These are phyloP conservation scores for cucumber (Cucumis sativus) DNA, from an alignment of 306 rosid species.

Conservation along the genomic window DNA sequence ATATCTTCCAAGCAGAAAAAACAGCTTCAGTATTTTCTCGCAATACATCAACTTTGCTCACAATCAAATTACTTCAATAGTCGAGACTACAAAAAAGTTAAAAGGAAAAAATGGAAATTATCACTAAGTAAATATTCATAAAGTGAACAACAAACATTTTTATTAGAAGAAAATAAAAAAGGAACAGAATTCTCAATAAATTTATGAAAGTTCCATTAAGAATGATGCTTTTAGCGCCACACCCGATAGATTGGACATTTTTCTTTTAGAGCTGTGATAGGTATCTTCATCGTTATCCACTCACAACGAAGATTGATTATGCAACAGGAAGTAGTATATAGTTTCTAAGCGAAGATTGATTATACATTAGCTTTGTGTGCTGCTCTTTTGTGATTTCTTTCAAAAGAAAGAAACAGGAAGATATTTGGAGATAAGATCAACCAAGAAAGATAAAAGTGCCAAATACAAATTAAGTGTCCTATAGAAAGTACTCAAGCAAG, in stretches of 20 bases:
- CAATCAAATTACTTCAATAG: slow-evolving; percentile 51
- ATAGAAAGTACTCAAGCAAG: slow-evolving; percentile 21
- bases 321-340: background rate
- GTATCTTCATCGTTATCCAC: background rate
- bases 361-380: no score
- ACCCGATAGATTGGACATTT: background rate
- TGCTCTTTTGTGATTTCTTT: no score
- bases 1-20: slow-evolving; percentile 71
- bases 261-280: background rate
- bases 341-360: background rate
- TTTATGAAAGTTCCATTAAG: background rate
- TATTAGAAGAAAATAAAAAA: background rate
- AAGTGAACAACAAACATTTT: background rate
- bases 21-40: slow-evolving; percentile 99
- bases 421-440: no score
- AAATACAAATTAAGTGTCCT: background rate
- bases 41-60: slow-evolving; percentile 92
- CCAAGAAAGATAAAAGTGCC: no score
- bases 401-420: no score
- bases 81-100: slow-evolving; percentile 9
- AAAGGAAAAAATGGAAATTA: slow-evolving; percentile 10
- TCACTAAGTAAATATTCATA: background rate
- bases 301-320: background rate
- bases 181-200: background rate
- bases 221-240: background rate